Base-by-base conservation (phyloP, 179 eudicot species). In the Amaranthus tricolor region DNA sequence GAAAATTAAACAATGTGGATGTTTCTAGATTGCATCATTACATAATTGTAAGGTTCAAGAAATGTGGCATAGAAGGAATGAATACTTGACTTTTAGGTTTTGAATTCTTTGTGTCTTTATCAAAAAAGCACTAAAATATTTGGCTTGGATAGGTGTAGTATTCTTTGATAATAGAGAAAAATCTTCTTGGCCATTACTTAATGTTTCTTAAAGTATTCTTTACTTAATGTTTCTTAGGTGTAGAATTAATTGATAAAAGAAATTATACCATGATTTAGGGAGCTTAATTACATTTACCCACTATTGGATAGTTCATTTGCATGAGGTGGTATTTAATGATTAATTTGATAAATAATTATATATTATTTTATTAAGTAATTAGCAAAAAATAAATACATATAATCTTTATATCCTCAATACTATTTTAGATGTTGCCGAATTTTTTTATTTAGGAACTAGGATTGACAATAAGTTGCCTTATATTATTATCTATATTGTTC, bases 21-120 rank as follows among this genome's bases (percentile, higher is more conserved):
- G 71, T 24, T 51, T 66, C 40, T 19, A 19, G 70, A 49, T 49
- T 66, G 51, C 52, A 62, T 63, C 45, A 49, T 55, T n/a, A 16
- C 62, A 19, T 44, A 31, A 49, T 50, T 21, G 49, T 15, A 20
- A 65, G 40, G 40, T 31, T 31, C 3, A 31, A 31, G 40, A 31
- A 31, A 31, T 31, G 40, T 31, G 40, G 40, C 40, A 74, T 12
- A 57, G 40, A 9, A 64, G 58, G 6, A 45, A 5, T 24, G 49
- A 67, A 12, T 14, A 16, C 59, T 51, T 49, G 76, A 6, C 3
- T 16, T 52, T 52, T 63, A 15, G 12, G 40, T 61, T 45, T 61
- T 21, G 48, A 55, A 8, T 50, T n/a, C 9, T 7, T 61, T 6
- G 52, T 50, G 68, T 21, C 40, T 57, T 58, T 58, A 10, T 44